Conservation (phyloP, 2,329 filamentous ascomycete genomes). For the Pyrenochaeta sp. region DNA sequence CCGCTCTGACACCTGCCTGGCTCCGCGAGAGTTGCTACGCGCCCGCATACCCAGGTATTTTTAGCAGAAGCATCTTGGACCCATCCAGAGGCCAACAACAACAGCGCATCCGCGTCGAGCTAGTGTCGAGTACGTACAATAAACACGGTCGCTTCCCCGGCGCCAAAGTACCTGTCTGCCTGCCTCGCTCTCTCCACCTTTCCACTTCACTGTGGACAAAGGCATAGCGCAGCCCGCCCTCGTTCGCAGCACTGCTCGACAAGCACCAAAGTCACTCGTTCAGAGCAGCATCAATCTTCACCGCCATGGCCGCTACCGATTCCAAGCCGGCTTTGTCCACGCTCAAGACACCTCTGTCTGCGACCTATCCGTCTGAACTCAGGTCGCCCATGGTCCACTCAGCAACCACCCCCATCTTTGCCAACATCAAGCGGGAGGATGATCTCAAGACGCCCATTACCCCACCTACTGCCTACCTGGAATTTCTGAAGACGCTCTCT, state of each 20-base stretch:
- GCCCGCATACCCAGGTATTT: slow-evolving; percentile 36
- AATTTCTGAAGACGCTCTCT: slow-evolving; percentile 86
- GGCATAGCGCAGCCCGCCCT: slow-evolving; percentile 35
- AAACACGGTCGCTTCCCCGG: slow-evolving; percentile 39
- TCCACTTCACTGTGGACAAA: slow-evolving; percentile 36
- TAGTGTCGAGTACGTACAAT: slow-evolving; percentile 37
- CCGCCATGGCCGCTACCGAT: slow-evolving; percentile 49
- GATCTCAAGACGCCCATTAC: slow-evolving; percentile 83
- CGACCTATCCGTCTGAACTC: slow-evolving; percentile 62
- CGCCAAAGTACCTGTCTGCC: slow-evolving; percentile 34
- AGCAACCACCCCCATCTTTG: slow-evolving; percentile 55
- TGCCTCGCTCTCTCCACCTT: slow-evolving; percentile 35
- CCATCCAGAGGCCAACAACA: slow-evolving; percentile 43
- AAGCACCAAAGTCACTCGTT: slow-evolving; percentile 40
- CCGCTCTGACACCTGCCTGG: slow-evolving; percentile 21
- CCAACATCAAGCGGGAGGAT: slow-evolving; percentile 70
- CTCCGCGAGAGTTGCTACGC: slow-evolving; percentile 19
- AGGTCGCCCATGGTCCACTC: slow-evolving; percentile 69
- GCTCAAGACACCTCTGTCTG: slow-evolving; percentile 66
- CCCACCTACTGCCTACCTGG: slow-evolving; percentile 86
- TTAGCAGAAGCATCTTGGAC: slow-evolving; percentile 35
- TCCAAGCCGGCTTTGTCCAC: slow-evolving; percentile 51
- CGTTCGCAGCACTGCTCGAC: slow-evolving; percentile 26
- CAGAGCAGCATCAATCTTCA: slow-evolving; percentile 25
- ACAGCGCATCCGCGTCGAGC: slow-evolving; percentile 35